phyloP scores from a whole-genome alignment of 139 green algal genomes.

The Gonium pectorale region DNA sequence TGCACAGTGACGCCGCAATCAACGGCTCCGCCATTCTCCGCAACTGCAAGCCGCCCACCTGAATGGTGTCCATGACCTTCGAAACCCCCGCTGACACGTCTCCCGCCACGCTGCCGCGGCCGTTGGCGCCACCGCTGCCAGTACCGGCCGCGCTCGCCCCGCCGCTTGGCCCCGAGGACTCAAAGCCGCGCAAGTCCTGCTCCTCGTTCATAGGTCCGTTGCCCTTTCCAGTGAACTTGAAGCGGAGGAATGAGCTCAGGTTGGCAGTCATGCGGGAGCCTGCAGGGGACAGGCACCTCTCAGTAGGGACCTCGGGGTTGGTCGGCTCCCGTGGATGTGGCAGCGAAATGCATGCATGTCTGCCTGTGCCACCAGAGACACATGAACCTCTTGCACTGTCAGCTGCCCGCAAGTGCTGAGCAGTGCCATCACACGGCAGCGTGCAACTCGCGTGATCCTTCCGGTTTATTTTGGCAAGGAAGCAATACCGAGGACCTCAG shows the following conservation, averaged over 20 bases:
- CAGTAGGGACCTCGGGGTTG: too few species aligned
- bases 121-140: not conserved
- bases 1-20: too few species aligned
- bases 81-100: not conserved
- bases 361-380: too few species aligned
- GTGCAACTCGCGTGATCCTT: too few species aligned
- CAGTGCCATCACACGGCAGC: too few species aligned
- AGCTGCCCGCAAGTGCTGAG: too few species aligned
- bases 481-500: too few species aligned
- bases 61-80: constrained; percentile 57
- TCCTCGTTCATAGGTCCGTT: constrained; percentile 46
- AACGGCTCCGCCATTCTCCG: too few species aligned
- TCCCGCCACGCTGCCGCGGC: not conserved
- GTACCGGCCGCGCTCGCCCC: not conserved
- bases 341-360: too few species aligned
- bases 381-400: too few species aligned
- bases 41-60: constrained; percentile 43
- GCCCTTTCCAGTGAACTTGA: constrained; percentile 49
- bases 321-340: too few species aligned
- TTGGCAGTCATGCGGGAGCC: constrained; percentile 58
- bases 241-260: constrained; percentile 61
- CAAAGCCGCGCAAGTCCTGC: constrained; percentile 71
- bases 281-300: constrained; percentile 10
- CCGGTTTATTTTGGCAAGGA: too few species aligned
- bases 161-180: not conserved